Percentiles rank a stretch among this genome's conserved stretches.
Evolutionary conservation across 768 basidiomycete species (phyloP).

Genomic region (Kwoniella heveanensis): DNA sequence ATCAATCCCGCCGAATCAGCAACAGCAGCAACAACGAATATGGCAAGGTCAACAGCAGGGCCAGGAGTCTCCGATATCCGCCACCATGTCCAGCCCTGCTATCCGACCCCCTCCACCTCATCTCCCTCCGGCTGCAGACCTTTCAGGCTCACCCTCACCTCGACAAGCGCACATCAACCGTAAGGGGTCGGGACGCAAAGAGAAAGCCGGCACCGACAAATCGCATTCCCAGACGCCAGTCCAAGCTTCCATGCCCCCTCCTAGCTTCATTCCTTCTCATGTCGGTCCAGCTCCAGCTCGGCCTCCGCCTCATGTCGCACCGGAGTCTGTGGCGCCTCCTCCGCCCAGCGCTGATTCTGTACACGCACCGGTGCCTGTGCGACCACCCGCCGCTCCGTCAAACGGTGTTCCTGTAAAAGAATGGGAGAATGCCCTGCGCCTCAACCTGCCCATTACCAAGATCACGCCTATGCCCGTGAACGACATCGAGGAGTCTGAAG

Average conservation of each 20-base stretch:
- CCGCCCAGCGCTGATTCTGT: neutral
- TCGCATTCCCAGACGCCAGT: constrained; percentile 17
- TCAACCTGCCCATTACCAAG: constrained; percentile 65
- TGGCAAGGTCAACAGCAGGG: constrained; percentile 21
- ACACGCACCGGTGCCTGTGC: neutral
- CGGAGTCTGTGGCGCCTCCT: neutral
- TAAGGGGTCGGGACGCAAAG: constrained; percentile 1
- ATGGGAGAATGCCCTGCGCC: constrained; percentile 49
- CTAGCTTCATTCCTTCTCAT: constrained; percentile 19
- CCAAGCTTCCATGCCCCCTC: constrained; percentile 30
- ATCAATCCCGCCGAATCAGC: constrained; percentile 1
- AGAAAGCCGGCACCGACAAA: constrained; percentile 9
- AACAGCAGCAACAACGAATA: constrained; percentile 19
- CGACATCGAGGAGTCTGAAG: constrained; percentile 58
- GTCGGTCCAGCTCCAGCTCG: constrained; percentile 4
- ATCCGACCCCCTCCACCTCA: constrained; percentile 32
- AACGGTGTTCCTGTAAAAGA: constrained; percentile 38
- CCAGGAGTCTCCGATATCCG: constrained; percentile 14
- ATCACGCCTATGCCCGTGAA: constrained; percentile 67
- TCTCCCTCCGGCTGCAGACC: constrained; percentile 15
- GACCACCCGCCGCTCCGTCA: neutral
- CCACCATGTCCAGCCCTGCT: constrained; percentile 11
- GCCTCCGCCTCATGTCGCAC: constrained; percentile 5
- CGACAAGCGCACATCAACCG: constrained; percentile 1
- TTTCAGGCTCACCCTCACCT: constrained; percentile 16